A percentile compares a stretch with the other conserved stretches of the same genome.
These are phyloP conservation scores for Thraustotheca clavata DNA, from an alignment of 352 stramenopile species.

Conservation along the genomic window DNA sequence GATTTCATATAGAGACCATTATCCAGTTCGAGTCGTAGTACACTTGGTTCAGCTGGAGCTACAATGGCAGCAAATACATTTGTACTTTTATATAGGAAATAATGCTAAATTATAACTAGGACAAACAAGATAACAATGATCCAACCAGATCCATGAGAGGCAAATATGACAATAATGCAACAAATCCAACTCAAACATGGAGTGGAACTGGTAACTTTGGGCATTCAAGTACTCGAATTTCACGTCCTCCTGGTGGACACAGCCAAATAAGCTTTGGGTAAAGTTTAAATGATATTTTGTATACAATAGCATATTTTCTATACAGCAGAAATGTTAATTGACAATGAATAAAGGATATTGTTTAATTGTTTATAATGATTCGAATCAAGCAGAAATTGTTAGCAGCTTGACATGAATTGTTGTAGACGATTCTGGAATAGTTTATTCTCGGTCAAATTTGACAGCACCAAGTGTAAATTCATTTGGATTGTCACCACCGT, in stretches of 20 bases:
- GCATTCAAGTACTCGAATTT: conserved; percentile 1
- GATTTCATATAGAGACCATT: neutral
- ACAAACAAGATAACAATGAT: neutral
- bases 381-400: neutral
- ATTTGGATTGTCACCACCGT: conserved; percentile 36
- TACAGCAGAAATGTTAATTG: neutral
- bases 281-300: neutral
- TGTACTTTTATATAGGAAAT: neutral
- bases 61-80: neutral
- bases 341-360: neutral
- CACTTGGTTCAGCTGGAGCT: neutral
- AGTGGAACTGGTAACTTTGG: conserved; percentile 1
- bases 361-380: neutral
- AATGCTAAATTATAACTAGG: neutral
- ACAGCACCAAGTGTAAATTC: conserved; percentile 79
- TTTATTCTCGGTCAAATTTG: conserved; percentile 40
- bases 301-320: neutral
- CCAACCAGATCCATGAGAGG: neutral
- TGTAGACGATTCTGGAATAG: too few relatives aligned
- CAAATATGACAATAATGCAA: neutral
- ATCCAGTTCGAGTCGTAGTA: neutral
- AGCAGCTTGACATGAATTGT: neutral
- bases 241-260: neutral
- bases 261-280: neutral
- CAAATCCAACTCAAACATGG: neutral